Evolutionary conservation across 192 early-diverging fungal species (phyloP).

Genomic region (Backusella circina): DNA sequence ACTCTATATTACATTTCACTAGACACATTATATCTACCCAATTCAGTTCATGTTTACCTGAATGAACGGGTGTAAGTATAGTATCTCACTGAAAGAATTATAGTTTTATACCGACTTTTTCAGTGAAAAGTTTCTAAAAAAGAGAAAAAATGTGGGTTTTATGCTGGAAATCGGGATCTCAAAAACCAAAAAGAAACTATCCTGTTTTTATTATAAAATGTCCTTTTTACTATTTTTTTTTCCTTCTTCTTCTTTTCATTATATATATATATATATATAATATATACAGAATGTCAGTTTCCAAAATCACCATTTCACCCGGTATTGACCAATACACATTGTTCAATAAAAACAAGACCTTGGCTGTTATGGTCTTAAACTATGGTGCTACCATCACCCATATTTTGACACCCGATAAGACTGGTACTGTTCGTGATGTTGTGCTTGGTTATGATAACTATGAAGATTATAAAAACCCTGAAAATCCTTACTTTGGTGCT

Average conservation of each 20-base stretch:
- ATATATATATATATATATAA: not conserved
- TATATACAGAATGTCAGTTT: slow-evolving; percentile 20
- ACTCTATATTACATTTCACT: no score
- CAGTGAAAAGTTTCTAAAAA: not conserved
- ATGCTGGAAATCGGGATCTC: not conserved
- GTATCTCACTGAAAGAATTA: no score
- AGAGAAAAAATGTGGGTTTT: not conserved
- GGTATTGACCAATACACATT: slow-evolving; percentile 33
- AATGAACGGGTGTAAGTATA: no score
- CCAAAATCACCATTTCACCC: slow-evolving; percentile 16
- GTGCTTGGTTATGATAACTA: slow-evolving; percentile 70
- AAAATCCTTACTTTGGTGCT: slow-evolving; percentile 79
- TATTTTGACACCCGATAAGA: slow-evolving; percentile 56
- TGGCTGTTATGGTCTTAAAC: slow-evolving; percentile 46
- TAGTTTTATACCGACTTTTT: not conserved
- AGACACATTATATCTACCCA: no score
- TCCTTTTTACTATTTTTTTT: not conserved
- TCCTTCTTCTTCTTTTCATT: not conserved
- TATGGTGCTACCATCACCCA: slow-evolving; percentile 72
- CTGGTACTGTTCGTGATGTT: slow-evolving; percentile 55
- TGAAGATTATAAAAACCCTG: slow-evolving; percentile 36
- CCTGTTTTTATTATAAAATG: not conserved
- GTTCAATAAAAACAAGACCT: slow-evolving; percentile 26
- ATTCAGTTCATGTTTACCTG: no score
- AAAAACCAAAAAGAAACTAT: not conserved